Evolutionary conservation across 495 filamentous ascomycete species (phyloP).

Genomic region (Lasiosphaeris hirsuta): DNA sequence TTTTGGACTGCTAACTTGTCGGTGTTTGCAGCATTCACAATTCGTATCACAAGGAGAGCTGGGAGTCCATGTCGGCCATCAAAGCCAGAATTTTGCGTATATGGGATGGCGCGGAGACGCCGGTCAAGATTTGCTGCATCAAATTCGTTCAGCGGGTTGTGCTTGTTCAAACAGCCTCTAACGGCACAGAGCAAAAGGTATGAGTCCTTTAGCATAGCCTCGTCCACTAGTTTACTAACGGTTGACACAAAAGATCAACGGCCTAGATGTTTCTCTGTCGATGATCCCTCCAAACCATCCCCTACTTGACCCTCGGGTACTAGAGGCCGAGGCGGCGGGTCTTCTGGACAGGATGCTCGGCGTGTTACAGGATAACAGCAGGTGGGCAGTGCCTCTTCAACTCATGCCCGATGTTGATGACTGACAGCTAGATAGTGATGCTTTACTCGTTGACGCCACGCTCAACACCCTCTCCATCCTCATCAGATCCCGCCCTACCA

Average conservation of each 20-base stretch:
- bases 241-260: conserved; percentile 59
- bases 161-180: conserved; percentile 81
- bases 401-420: background rate
- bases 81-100: conserved; percentile 82
- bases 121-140: conserved; percentile 87
- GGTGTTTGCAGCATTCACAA: conserved; percentile 67
- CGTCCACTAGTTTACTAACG: conserved; percentile 21
- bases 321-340: conserved; percentile 89
- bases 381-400: conserved; percentile 47
- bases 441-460: conserved; percentile 86
- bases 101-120: conserved; percentile 77
- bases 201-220: conserved; percentile 23
- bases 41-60: conserved; percentile 69
- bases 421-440: conserved; percentile 57
- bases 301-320: conserved; percentile 67
- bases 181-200: conserved; percentile 82
- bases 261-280: conserved; percentile 81
- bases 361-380: conserved; percentile 78
- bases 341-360: conserved; percentile 86
- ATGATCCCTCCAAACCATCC: conserved; percentile 82
- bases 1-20: conserved; percentile 9
- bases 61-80: conserved; percentile 84
- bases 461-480: conserved; percentile 81
- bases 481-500: conserved; percentile 72
- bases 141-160: conserved; percentile 95